phyloP scores from a whole-genome alignment of 2,329 filamentous ascomycete species.

The Aureobasidium lini region DNA sequence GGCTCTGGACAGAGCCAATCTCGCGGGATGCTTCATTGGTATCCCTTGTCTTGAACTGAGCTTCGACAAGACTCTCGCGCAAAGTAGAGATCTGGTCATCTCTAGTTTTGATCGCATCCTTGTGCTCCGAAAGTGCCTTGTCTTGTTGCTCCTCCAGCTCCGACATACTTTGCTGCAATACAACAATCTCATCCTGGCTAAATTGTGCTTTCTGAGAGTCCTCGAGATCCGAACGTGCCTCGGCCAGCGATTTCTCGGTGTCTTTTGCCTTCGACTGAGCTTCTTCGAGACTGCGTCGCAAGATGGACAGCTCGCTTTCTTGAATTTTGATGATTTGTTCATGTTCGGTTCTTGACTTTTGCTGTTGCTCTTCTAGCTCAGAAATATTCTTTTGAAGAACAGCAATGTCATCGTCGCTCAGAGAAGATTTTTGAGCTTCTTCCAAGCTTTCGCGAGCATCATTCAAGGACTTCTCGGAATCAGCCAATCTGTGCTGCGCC shows the following conservation, averaged over 20 bases:
- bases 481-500: neutral
- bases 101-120: too few species aligned
- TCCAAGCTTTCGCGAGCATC: neutral
- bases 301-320: neutral
- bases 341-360: neutral
- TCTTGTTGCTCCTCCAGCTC: too few species aligned
- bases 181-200: too few species aligned
- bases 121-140: too few species aligned
- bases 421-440: neutral
- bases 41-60: neutral
- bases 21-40: neutral
- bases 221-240: neutral
- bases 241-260: neutral
- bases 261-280: neutral
- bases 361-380: neutral
- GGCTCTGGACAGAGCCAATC: neutral
- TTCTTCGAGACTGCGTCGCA: neutral
- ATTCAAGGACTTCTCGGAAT: neutral
- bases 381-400: neutral
- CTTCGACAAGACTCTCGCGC: too few species aligned
- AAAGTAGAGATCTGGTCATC: too few species aligned
- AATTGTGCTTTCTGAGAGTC: neutral
- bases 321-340: neutral
- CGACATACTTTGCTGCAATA: too few species aligned
- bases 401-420: neutral